Conservation (phyloP, 352 stramenopile species). For the Phytophthora hybrid region DNA sequence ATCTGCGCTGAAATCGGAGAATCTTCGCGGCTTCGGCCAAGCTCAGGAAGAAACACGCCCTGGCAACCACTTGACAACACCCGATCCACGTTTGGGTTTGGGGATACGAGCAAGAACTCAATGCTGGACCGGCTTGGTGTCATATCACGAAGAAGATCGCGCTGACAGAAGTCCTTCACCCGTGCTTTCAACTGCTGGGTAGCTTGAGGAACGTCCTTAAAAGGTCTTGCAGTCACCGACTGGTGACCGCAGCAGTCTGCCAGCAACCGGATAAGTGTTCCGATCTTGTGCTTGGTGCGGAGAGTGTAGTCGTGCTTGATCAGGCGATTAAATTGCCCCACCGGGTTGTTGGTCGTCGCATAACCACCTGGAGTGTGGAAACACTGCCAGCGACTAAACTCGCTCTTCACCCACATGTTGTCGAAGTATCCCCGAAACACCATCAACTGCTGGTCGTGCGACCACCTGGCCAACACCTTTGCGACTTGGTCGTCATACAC, state of each 20-base stretch:
- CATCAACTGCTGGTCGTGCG: neutral
- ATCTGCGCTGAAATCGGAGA: neutral
- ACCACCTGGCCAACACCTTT: neutral
- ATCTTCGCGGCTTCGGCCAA: neutral
- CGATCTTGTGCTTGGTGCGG: neutral
- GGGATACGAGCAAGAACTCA: neutral
- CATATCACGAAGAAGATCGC: neutral
- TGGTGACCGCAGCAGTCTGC: neutral
- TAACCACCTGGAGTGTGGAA: constrained; percentile 5
- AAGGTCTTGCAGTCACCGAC: neutral
- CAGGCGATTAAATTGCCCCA: neutral
- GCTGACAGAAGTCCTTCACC: neutral
- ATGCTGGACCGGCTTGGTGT: neutral
- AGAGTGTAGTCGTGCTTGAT: constrained; percentile 3
- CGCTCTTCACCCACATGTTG: neutral
- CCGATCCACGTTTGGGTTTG: neutral
- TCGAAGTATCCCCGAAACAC: neutral
- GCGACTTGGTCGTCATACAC: neutral
- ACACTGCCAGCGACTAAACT: neutral
- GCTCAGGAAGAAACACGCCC: neutral
- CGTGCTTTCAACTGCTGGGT: neutral
- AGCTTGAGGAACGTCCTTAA: neutral
- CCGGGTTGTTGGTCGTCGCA: constrained; percentile 3
- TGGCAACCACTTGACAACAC: neutral
- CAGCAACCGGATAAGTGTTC: neutral